phyloP scores from a whole-genome alignment of 768 basidiomycete genomes.

The Pleurotus cornucopiae region DNA sequence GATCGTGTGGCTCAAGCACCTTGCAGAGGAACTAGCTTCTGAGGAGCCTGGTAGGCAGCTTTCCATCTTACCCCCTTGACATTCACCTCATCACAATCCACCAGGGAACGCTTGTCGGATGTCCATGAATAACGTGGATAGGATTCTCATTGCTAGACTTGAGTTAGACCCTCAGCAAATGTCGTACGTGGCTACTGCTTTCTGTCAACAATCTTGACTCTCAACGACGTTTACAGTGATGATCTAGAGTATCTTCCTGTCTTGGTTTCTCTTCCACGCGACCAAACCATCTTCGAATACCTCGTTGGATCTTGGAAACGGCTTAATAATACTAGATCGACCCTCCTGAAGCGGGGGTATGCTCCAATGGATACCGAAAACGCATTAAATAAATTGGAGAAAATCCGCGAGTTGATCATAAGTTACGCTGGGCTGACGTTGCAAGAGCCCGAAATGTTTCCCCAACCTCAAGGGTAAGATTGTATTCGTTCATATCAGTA shows the following conservation, averaged over 20 bases:
- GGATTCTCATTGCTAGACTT: constrained; percentile 78
- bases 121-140: constrained; percentile 62
- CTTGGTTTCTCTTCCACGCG: constrained; percentile 68
- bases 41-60: constrained; percentile 47
- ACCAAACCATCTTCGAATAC: constrained; percentile 86
- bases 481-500: background rate
- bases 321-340: constrained; percentile 49
- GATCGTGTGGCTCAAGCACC: constrained; percentile 78
- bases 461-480: constrained; percentile 70
- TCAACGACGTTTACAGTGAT: constrained; percentile 37
- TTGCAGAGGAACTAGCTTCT: constrained; percentile 62
- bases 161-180: constrained; percentile 72
- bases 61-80: background rate
- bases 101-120: constrained; percentile 36
- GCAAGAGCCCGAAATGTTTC: constrained; percentile 94
- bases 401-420: constrained; percentile 76
- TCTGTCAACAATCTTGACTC: constrained; percentile 2
- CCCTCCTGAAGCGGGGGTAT: constrained; percentile 62
- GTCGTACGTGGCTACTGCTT: constrained; percentile 44
- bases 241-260: constrained; percentile 74
- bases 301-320: constrained; percentile 91
- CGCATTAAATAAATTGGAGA: constrained; percentile 66
- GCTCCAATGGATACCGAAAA: constrained; percentile 55
- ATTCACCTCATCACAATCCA: background rate
- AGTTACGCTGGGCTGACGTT: constrained; percentile 86